Evolutionary conservation across 2,329 filamentous ascomycete species (phyloP).

Genomic region (Bertia moriformis): DNA sequence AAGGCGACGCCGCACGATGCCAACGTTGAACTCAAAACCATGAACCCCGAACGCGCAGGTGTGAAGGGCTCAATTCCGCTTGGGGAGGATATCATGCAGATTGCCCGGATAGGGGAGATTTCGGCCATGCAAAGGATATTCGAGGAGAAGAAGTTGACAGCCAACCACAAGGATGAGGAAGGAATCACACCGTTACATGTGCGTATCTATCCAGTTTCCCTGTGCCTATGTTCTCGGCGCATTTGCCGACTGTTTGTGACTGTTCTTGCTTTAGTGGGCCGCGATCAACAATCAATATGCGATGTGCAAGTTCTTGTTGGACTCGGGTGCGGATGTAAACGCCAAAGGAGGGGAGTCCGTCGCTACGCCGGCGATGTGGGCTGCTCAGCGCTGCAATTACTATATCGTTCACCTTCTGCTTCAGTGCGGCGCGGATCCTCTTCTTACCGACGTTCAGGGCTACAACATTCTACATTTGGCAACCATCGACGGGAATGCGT

Average conservation of each 20-base stretch:
- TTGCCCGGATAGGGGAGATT: constrained; percentile 78
- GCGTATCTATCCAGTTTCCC: constrained; percentile 17
- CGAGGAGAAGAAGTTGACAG: constrained; percentile 66
- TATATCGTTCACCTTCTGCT: constrained; percentile 90
- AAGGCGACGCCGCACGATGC: constrained; percentile 14
- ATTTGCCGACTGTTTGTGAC: too few species aligned
- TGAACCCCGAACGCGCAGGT: constrained; percentile 9
- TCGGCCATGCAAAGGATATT: constrained; percentile 79
- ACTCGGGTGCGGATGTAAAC: constrained; percentile 75
- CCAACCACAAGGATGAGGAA: constrained; percentile 74
- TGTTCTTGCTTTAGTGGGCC: constrained; percentile 61
- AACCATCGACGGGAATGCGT: constrained; percentile 90
- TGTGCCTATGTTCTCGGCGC: not conserved
- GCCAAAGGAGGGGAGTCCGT: constrained; percentile 88
- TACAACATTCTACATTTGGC: constrained; percentile 97
- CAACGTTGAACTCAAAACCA: constrained; percentile 21
- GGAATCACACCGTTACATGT: constrained; percentile 94
- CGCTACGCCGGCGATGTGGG: constrained; percentile 91
- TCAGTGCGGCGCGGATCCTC: constrained; percentile 78
- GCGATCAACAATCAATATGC: constrained; percentile 98
- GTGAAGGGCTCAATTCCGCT: not conserved
- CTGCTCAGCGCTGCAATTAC: constrained; percentile 89
- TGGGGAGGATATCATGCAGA: constrained; percentile 85
- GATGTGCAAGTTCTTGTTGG: constrained; percentile 89
- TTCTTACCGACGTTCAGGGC: constrained; percentile 83